A percentile compares a stretch with the other conserved stretches of the same genome.
phyloP scores from a whole-genome alignment of 1,139 yeast genomes.

The Yamadazyma pseudoaaseri region DNA sequence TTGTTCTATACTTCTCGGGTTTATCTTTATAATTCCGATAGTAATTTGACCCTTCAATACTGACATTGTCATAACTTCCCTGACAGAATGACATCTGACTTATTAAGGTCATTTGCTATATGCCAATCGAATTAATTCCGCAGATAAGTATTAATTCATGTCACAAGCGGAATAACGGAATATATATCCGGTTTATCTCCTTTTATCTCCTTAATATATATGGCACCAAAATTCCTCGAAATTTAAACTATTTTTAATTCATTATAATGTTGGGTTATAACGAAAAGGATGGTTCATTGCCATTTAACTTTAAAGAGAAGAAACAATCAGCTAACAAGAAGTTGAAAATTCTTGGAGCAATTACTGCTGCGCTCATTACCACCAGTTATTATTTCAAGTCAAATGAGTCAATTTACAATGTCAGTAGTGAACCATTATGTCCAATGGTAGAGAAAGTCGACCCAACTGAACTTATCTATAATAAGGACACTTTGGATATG shows the following conservation, averaged over 20 bases:
- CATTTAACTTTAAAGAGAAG: too few species aligned
- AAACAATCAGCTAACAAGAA: too few species aligned
- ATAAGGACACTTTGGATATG: slow-evolving; percentile 21
- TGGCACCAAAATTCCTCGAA: not conserved
- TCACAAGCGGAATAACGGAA: not conserved
- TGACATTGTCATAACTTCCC: too few species aligned
- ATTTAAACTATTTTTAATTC: not conserved
- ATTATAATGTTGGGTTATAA: too few species aligned
- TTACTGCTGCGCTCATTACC: not conserved
- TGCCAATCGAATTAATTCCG: too few species aligned
- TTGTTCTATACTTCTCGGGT: too few species aligned
- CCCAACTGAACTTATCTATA: slow-evolving; percentile 23
- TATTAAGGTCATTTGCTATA: too few species aligned
- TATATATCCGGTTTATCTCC: not conserved
- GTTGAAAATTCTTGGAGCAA: not conserved
- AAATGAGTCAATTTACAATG: not conserved
- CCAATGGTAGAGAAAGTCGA: slow-evolving; percentile 34
- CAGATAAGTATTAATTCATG: too few species aligned
- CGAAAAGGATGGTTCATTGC: too few species aligned
- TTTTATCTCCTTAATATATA: not conserved
- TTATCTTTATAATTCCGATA: too few species aligned
- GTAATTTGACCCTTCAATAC: too few species aligned
- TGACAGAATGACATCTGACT: too few species aligned
- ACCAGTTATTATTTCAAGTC: not conserved
- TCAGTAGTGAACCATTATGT: slow-evolving; percentile 20